These are phyloP conservation scores for Azolla pinnata DNA, from an alignment of 75 land plant genomes.

Conservation along the genomic window DNA sequence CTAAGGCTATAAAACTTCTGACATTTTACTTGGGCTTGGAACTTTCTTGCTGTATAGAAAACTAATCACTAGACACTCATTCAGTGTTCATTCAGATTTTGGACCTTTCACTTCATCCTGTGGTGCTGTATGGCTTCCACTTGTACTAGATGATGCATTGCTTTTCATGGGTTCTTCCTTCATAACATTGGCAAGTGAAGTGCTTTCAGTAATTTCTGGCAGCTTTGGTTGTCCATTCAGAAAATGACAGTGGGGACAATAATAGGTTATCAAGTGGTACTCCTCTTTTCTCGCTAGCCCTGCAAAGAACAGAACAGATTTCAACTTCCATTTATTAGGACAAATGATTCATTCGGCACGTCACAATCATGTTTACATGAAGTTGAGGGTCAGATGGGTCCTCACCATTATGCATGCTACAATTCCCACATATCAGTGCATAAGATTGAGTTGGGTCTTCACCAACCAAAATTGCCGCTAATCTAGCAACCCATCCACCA, in stretches of 20 bases:
- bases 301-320: constrained; percentile 20
- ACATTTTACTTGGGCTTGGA: too few relatives aligned
- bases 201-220: too few relatives aligned
- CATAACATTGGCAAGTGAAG: too few relatives aligned
- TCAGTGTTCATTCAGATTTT: too few relatives aligned
- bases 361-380: background rate
- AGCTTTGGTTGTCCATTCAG: constrained; percentile 38
- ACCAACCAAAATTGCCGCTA: constrained; percentile 97
- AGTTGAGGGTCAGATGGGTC: background rate
- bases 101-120: too few relatives aligned
- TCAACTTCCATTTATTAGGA: background rate
- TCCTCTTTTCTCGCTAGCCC: constrained; percentile 94
- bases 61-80: too few relatives aligned
- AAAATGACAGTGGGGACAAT: constrained; percentile 83
- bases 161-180: too few relatives aligned
- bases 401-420: constrained; percentile 93
- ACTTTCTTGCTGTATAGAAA: too few relatives aligned
- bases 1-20: too few relatives aligned
- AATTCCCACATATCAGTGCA: constrained; percentile 94
- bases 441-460: constrained; percentile 96
- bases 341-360: background rate
- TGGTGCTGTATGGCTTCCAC: too few relatives aligned
- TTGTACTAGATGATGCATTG: too few relatives aligned
- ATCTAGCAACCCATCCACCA: constrained; percentile 82
- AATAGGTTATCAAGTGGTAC: constrained; percentile 72